Conservation (phyloP, 176 grass and related monocot species). For the Chloris gayana region DNA sequence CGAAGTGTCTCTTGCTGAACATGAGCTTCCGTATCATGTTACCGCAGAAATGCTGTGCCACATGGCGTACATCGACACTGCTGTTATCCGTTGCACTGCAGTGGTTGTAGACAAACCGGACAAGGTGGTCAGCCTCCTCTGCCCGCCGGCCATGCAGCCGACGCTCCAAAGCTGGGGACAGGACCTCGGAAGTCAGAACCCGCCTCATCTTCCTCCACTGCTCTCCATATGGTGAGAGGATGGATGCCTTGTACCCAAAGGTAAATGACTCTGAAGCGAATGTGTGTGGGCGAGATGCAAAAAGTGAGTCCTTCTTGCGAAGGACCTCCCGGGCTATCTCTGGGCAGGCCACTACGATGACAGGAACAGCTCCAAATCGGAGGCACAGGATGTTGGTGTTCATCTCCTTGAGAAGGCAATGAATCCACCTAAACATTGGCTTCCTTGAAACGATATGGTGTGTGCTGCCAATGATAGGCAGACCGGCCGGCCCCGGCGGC, state of each 20-base stretch:
- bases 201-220: constrained; percentile 66
- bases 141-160: neutral
- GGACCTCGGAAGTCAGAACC: constrained; percentile 34
- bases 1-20: constrained; percentile 41
- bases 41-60: constrained; percentile 24
- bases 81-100: neutral
- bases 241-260: constrained; percentile 8
- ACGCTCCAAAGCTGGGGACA: neutral
- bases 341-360: constrained; percentile 38
- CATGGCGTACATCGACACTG: constrained; percentile 7
- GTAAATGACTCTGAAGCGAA: constrained; percentile 2
- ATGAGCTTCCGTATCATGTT: too few relatives aligned
- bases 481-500: constrained; percentile 26
- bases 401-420: constrained; percentile 33
- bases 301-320: constrained; percentile 34
- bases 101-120: neutral
- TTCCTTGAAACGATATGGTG: constrained; percentile 24
- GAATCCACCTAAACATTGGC: constrained; percentile 48
- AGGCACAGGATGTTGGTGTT: constrained; percentile 44
- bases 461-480: constrained; percentile 42
- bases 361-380: constrained; percentile 30
- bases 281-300: constrained; percentile 19
- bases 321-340: constrained; percentile 45
- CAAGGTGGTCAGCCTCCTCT: constrained; percentile 46
- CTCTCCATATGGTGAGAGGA: constrained; percentile 16